Percentiles rank a stretch among this genome's conserved stretches.
Conservation (phyloP, 1,284 basidiomycete species). For the Irpex sp. region DNA sequence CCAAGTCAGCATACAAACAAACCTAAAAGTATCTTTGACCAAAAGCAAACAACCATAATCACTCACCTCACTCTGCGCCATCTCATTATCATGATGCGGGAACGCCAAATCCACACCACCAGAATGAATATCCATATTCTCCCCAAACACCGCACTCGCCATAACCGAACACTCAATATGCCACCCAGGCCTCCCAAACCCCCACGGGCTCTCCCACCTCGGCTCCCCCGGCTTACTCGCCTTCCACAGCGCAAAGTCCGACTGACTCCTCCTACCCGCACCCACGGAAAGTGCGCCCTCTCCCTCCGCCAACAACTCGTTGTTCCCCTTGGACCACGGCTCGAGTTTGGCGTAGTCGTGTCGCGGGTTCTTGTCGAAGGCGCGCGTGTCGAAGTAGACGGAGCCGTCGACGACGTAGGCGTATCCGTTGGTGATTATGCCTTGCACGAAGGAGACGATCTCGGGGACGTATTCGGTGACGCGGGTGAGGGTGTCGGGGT, state of each 20-base stretch:
- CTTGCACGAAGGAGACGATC: slow-evolving; percentile 86
- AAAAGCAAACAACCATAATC: too few relatives aligned
- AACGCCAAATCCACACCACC: slow-evolving; percentile 97
- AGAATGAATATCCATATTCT: slow-evolving; percentile 96
- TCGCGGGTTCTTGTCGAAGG: slow-evolving; percentile 76
- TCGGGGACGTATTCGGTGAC: slow-evolving; percentile 98
- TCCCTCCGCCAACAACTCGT: slow-evolving; percentile 87
- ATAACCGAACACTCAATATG: slow-evolving; percentile 99
- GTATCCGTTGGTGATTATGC: slow-evolving; percentile 86
- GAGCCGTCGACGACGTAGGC: slow-evolving; percentile 88
- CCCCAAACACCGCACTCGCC: slow-evolving; percentile 91
- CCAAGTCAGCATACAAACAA: too few relatives aligned
- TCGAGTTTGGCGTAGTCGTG: slow-evolving; percentile 94
- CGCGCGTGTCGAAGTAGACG: slow-evolving; percentile 92
- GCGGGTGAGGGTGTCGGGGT: slow-evolving; percentile 89
- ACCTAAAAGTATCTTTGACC: too few relatives aligned
- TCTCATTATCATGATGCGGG: slow-evolving; percentile 99
- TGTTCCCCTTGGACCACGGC: slow-evolving; percentile 94
- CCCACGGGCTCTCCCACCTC: slow-evolving; percentile 96
- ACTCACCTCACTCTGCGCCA: slow-evolving; percentile 92
- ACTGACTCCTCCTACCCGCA: slow-evolving; percentile 58
- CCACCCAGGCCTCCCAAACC: slow-evolving; percentile 96
- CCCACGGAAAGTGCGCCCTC: slow-evolving; percentile 78
- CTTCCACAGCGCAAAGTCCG: slow-evolving; percentile 99
- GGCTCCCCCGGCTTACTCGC: slow-evolving; percentile 98